Conservation (phyloP, 768 basidiomycete species). For the Kwoniella dendrophila region DNA sequence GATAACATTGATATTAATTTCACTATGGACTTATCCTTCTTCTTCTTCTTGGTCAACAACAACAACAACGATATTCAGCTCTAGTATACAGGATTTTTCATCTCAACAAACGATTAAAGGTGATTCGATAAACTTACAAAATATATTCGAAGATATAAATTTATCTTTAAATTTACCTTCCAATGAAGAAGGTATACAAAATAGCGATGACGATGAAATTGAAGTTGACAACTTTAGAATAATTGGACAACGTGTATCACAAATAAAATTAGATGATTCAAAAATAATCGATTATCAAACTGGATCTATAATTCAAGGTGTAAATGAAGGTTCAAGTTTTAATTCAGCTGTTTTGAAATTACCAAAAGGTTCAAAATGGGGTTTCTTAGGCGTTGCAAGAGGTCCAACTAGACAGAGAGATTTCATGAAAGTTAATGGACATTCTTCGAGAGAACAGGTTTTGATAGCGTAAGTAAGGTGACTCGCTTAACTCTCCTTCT, state of each 20-base stretch:
- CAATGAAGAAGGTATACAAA: no score
- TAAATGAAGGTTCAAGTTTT: conserved; percentile 17
- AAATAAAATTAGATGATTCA: conserved; percentile 14
- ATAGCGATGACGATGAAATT: no score
- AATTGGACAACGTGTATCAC: background rate
- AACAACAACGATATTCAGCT: no score
- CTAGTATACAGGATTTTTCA: no score
- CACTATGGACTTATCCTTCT: no score
- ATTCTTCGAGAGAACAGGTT: conserved; percentile 20
- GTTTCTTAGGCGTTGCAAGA: conserved; percentile 23
- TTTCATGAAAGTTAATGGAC: conserved; percentile 20
- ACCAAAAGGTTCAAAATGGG: conserved; percentile 21
- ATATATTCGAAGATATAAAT: no score
- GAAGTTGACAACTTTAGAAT: background rate
- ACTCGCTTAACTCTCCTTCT: background rate
- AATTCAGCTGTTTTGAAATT: conserved; percentile 21
- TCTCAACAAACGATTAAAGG: no score
- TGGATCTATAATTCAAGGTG: background rate
- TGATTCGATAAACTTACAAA: no score
- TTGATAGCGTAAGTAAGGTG: conserved; percentile 18
- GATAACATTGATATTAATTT: no score
- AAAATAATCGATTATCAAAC: conserved; percentile 18
- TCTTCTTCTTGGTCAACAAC: no score
- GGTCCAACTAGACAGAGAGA: conserved; percentile 21
- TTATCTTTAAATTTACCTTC: no score